These are phyloP conservation scores for Chaetomium olivaceum DNA, from an alignment of 2,329 filamentous ascomycete species.

Conservation along the genomic window DNA sequence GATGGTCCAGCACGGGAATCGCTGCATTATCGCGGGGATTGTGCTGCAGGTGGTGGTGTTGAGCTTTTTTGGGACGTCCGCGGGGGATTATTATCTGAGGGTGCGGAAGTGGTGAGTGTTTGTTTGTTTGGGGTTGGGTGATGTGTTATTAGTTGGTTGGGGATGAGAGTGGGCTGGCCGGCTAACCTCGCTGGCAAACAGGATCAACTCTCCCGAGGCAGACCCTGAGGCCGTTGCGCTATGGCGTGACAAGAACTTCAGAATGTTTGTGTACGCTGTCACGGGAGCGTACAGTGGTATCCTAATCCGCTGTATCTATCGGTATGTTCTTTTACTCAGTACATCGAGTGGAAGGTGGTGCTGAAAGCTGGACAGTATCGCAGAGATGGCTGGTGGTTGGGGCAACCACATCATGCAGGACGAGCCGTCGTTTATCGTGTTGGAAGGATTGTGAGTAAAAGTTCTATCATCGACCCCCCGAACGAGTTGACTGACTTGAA, in stretches of 20 bases:
- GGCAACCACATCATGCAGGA: slow-evolving; percentile 64
- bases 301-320: slow-evolving; percentile 56
- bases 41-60: slow-evolving; percentile 56
- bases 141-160: neutral
- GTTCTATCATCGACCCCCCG: too few relatives aligned
- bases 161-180: neutral
- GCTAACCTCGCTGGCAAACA: neutral
- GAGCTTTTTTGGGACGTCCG: slow-evolving; percentile 46
- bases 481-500: slow-evolving; percentile 8
- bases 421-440: slow-evolving; percentile 58
- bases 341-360: neutral
- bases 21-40: slow-evolving; percentile 56
- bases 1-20: slow-evolving; percentile 50
- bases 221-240: slow-evolving; percentile 38
- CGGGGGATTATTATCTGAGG: slow-evolving; percentile 49
- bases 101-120: slow-evolving; percentile 37
- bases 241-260: slow-evolving; percentile 48
- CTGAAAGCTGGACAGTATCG: slow-evolving; percentile 47
- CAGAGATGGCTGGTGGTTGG: slow-evolving; percentile 66
- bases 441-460: slow-evolving; percentile 57
- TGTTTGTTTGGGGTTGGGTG: too few relatives aligned
- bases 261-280: slow-evolving; percentile 48
- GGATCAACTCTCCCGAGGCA: slow-evolving; percentile 40
- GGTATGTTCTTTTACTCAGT: slow-evolving; percentile 40
- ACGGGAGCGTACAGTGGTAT: slow-evolving; percentile 48